Percentiles rank a stretch among this genome's conserved stretches.
These are phyloP conservation scores for Paramecium sonneborni DNA, from an alignment of 73 alveolate species.

Conservation along the genomic window DNA sequence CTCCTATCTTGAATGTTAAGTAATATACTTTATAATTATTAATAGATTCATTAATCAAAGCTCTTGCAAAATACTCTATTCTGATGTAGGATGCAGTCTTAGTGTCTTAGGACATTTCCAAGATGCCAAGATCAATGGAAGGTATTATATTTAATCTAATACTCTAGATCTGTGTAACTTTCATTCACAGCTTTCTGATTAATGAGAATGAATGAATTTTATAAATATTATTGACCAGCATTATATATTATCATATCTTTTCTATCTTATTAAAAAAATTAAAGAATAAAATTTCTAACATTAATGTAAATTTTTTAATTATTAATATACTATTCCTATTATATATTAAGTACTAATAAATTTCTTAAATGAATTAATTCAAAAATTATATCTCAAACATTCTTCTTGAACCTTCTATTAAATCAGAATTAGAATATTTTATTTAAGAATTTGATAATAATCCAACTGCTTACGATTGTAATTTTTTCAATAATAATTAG, in stretches of 20 bases:
- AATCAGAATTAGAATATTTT: background rate
- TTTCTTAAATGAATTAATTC: background rate
- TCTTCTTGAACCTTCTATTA: conserved; percentile 3
- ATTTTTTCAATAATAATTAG: background rate
- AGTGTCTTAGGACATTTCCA: conserved; percentile 41
- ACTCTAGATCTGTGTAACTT: conserved; percentile 45
- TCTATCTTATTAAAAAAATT: background rate
- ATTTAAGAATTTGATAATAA: background rate
- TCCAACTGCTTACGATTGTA: background rate
- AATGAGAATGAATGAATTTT: background rate
- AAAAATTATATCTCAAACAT: background rate
- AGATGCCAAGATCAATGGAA: conserved; percentile 55
- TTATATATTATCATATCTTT: background rate
- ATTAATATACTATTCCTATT: background rate
- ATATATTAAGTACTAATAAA: background rate
- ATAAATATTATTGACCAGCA: background rate
- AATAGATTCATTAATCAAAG: conserved; percentile 23
- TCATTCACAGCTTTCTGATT: conserved; percentile 58
- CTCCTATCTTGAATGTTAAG: conserved; percentile 43
- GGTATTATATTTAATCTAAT: background rate
- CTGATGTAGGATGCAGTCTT: conserved; percentile 44
- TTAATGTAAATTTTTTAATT: background rate
- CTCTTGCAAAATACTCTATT: conserved; percentile 24
- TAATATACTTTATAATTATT: background rate
- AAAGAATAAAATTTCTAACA: background rate